These are phyloP conservation scores for Ceratopteris richardii DNA, from an alignment of 75 land plant species.

Conservation along the genomic window DNA sequence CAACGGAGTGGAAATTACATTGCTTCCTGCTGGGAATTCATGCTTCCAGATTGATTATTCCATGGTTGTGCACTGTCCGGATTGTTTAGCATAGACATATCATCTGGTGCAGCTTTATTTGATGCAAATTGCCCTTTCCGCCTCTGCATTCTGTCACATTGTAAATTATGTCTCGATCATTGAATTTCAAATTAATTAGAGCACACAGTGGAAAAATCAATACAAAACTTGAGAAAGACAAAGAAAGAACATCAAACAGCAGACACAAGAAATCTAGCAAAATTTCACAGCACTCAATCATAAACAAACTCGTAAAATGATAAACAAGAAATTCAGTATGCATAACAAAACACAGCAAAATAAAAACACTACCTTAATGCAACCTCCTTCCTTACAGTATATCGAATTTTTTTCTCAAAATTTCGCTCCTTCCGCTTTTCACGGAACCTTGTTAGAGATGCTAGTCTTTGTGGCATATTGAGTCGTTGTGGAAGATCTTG, in stretches of 20 bases:
- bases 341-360: no score
- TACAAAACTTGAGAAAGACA: no score
- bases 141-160: constrained; percentile 67
- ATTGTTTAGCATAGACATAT: constrained; percentile 17
- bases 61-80: constrained; percentile 16
- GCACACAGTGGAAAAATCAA: neutral
- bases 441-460: constrained; percentile 75
- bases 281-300: no score
- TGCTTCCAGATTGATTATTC: constrained; percentile 4
- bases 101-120: constrained; percentile 33
- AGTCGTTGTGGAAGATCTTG: constrained; percentile 44
- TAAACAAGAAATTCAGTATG: no score
- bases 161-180: neutral
- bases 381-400: constrained; percentile 81
- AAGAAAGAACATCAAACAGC: no score
- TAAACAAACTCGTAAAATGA: no score
- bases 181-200: neutral
- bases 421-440: constrained; percentile 88
- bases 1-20: neutral
- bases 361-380: constrained; percentile 87
- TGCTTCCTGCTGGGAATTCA: neutral
- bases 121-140: constrained; percentile 77
- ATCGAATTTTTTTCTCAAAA: constrained; percentile 87
- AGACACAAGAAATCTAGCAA: no score
- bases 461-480: constrained; percentile 64